Evolutionary conservation across 1,284 basidiomycete genomes (phyloP).

Genomic region (Acaromyces ingoldii): DNA sequence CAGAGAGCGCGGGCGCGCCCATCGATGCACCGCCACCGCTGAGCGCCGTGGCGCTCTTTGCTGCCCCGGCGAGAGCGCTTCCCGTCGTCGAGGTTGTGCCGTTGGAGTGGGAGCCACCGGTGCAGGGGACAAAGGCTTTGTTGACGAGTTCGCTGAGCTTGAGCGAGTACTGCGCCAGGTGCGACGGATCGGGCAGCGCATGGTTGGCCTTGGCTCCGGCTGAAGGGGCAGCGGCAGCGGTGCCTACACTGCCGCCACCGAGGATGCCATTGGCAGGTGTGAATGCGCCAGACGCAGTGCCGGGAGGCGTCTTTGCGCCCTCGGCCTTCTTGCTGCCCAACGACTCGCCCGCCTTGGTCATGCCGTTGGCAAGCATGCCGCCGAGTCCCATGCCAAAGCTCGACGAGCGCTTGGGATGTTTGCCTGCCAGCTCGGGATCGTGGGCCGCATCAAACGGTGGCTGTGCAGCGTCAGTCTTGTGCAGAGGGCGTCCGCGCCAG

Average conservation of each 20-base stretch:
- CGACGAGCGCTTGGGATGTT: conserved; percentile 29
- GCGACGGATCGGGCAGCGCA: conserved; percentile 30
- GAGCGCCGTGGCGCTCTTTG: conserved; percentile 13
- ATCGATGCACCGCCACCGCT: neutral
- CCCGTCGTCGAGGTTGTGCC: conserved; percentile 11
- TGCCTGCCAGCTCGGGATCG: conserved; percentile 12
- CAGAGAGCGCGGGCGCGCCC: conserved; percentile 5
- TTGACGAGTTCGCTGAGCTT: conserved; percentile 47
- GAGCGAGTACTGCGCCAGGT: conserved; percentile 43
- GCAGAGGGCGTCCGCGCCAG: neutral
- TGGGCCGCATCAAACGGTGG: neutral
- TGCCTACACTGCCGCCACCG: neutral
- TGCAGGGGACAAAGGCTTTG: conserved; percentile 41
- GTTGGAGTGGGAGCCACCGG: conserved; percentile 13
- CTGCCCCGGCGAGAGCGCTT: conserved; percentile 26
- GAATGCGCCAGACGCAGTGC: neutral
- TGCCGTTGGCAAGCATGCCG: conserved; percentile 20
- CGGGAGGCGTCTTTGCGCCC: conserved; percentile 3
- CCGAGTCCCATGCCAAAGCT: conserved; percentile 38
- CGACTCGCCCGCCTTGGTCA: conserved; percentile 26
- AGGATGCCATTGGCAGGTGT: neutral
- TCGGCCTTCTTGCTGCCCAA: conserved; percentile 2
- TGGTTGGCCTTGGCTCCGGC: neutral
- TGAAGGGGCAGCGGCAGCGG: neutral
- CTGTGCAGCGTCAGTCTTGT: conserved; percentile 7